Conservation (phyloP, 1,284 basidiomycete genomes). For the Puccinia novopanici region DNA sequence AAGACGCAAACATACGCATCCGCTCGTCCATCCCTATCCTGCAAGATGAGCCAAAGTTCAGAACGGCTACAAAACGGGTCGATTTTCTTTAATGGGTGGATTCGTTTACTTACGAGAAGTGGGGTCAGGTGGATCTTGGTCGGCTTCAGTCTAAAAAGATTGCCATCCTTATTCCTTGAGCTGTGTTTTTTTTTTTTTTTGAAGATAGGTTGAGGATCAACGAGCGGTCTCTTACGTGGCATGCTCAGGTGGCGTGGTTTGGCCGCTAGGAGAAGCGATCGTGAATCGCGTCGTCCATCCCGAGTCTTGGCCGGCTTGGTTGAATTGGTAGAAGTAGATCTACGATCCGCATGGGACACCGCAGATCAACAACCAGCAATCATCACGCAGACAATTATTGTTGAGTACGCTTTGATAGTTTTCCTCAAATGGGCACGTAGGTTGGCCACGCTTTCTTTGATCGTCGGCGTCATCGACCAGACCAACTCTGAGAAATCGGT, state of each 20-base stretch:
- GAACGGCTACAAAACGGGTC: too few species aligned
- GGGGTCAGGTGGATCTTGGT: too few species aligned
- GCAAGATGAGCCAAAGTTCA: too few species aligned
- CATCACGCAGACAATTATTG: not conserved
- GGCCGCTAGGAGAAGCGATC: conserved; percentile 67
- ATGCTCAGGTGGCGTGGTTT: conserved; percentile 62
- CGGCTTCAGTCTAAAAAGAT: too few species aligned
- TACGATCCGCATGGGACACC: not conserved
- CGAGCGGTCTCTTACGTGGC: not conserved
- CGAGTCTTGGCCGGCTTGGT: conserved; percentile 58
- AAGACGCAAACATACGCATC: too few species aligned
- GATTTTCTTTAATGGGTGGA: too few species aligned
- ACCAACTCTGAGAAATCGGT: conserved; percentile 17
- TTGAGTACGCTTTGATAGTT: conserved; percentile 15
- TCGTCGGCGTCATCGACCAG: conserved; percentile 10
- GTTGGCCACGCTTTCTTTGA: not conserved
- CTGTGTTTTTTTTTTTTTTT: too few species aligned
- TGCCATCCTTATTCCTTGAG: too few species aligned
- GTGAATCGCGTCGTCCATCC: conserved; percentile 80
- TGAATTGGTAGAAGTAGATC: conserved; percentile 57
- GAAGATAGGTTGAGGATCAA: not conserved
- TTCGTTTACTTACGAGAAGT: too few species aligned
- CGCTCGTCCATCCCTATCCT: too few species aligned
- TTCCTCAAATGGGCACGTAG: conserved; percentile 24
- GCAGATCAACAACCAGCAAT: not conserved